These are phyloP conservation scores for Fusarium veterinarium DNA, from an alignment of 2,329 filamentous ascomycete genomes.

Conservation along the genomic window DNA sequence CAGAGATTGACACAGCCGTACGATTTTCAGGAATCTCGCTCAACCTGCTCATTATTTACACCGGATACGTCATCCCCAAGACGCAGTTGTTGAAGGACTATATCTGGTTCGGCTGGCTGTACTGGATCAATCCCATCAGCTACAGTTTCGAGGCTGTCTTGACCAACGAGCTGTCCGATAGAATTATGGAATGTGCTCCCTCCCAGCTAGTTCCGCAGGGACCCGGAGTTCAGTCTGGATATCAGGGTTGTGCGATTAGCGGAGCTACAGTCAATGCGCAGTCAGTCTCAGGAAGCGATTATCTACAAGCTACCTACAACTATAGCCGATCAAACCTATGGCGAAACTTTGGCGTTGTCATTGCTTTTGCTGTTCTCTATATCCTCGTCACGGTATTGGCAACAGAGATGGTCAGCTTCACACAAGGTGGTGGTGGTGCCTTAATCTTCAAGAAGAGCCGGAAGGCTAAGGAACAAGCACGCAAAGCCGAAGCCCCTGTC, in stretches of 20 bases:
- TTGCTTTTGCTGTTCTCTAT: slow-evolving; percentile 34
- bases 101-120: slow-evolving; percentile 79
- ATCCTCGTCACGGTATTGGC: slow-evolving; percentile 37
- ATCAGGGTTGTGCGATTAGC: slow-evolving; percentile 66
- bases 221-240: slow-evolving; percentile 52
- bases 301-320: slow-evolving; percentile 61
- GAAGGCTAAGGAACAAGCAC: slow-evolving; percentile 60
- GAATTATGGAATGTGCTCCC: slow-evolving; percentile 61
- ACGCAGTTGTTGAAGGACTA: slow-evolving; percentile 64
- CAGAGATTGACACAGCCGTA: slow-evolving; percentile 72
- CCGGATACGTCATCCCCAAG: slow-evolving; percentile 70
- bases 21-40: slow-evolving; percentile 66
- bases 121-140: slow-evolving; percentile 71
- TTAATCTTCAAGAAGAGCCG: slow-evolving; percentile 78
- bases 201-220: slow-evolving; percentile 60
- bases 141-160: slow-evolving; percentile 74
- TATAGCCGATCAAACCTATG: slow-evolving; percentile 49
- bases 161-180: slow-evolving; percentile 65
- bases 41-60: slow-evolving; percentile 72
- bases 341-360: slow-evolving; percentile 39
- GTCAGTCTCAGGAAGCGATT: slow-evolving; percentile 64
- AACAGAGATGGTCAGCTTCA: slow-evolving; percentile 48
- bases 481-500: slow-evolving; percentile 27
- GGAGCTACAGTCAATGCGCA: slow-evolving; percentile 55
- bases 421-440: slow-evolving; percentile 71